Evolutionary conservation across 805 yeast genomes (phyloP).

Genomic region (Sugiyamaella boreocaroliniensis): DNA sequence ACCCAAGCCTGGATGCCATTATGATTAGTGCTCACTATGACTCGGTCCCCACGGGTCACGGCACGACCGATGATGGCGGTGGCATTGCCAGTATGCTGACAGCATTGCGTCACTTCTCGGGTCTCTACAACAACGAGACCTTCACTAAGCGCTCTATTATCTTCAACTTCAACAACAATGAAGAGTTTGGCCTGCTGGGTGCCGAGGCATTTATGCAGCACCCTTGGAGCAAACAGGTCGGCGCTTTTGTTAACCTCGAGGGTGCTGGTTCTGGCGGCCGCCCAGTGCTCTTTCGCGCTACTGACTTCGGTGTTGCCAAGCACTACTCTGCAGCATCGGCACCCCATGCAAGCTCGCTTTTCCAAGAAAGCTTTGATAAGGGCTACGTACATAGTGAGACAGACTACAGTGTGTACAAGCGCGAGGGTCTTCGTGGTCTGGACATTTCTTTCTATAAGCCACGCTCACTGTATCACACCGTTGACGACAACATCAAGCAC

Average conservation of each 20-base stretch:
- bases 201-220: conserved; percentile 68
- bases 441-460: conserved; percentile 89
- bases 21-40: conserved; percentile 82
- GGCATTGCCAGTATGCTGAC: conserved; percentile 81
- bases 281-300: conserved; percentile 75
- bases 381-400: conserved; percentile 74
- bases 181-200: conserved; percentile 82
- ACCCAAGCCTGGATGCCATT: conserved; percentile 55
- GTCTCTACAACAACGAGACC: conserved; percentile 8
- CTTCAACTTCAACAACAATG: conserved; percentile 83
- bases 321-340: conserved; percentile 42
- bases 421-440: conserved; percentile 68
- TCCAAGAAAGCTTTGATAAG: conserved; percentile 77
- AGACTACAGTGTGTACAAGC: conserved; percentile 67
- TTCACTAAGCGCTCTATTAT: conserved; percentile 51
- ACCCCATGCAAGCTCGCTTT: conserved; percentile 75
- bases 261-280: conserved; percentile 92
- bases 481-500: conserved; percentile 58
- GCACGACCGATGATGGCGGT: conserved; percentile 89
- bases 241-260: conserved; percentile 66
- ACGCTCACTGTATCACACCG: conserved; percentile 76
- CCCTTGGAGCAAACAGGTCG: conserved; percentile 58
- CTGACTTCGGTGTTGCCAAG: conserved; percentile 65
- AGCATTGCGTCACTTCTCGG: conserved; percentile 45
- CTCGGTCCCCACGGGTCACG: conserved; percentile 79